Evolutionary conservation across 345 rosid species (phyloP).

Genomic region (Heritiera littoralis): DNA sequence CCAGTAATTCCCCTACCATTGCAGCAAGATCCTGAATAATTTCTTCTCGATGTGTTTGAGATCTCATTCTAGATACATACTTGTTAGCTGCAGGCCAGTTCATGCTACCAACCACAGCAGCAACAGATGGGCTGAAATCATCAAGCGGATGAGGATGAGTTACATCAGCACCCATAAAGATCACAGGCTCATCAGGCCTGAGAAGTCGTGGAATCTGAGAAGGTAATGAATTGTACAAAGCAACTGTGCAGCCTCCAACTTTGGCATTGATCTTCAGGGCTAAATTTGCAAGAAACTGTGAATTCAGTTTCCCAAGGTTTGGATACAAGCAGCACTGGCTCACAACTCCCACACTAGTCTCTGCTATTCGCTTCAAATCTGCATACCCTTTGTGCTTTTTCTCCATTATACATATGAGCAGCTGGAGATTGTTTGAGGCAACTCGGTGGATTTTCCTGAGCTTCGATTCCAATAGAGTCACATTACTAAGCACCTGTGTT

Average conservation of each 20-base stretch:
- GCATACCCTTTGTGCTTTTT: slow-evolving; percentile 91
- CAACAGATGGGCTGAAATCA: slow-evolving; percentile 91
- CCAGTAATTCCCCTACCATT: slow-evolving; percentile 83
- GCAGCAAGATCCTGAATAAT: slow-evolving; percentile 80
- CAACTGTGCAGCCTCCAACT: slow-evolving; percentile 90
- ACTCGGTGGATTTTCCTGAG: slow-evolving; percentile 73
- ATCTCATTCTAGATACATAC: slow-evolving; percentile 84
- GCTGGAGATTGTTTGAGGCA: slow-evolving; percentile 69
- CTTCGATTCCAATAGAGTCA: slow-evolving; percentile 62
- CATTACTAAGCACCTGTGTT: slow-evolving; percentile 74
- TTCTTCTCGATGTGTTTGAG: slow-evolving; percentile 96
- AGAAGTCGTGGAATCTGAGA: slow-evolving; percentile 81
- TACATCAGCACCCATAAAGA: slow-evolving; percentile 98
- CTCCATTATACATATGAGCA: slow-evolving; percentile 89
- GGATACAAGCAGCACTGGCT: slow-evolving; percentile 90
- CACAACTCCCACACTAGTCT: slow-evolving; percentile 81
- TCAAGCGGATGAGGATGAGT: slow-evolving; percentile 98
- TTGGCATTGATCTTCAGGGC: slow-evolving; percentile 96
- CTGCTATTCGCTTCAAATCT: slow-evolving; percentile 88
- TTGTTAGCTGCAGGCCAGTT: slow-evolving; percentile 98
- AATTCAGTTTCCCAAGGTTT: slow-evolving; percentile 73
- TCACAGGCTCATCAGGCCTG: slow-evolving; percentile 69
- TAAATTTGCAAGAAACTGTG: slow-evolving; percentile 88
- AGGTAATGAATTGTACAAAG: slow-evolving; percentile 76
- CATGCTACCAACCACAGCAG: slow-evolving; percentile 99